Conservation (phyloP, 2,329 filamentous ascomycete species). For the Ceratocystis ficicola region DNA sequence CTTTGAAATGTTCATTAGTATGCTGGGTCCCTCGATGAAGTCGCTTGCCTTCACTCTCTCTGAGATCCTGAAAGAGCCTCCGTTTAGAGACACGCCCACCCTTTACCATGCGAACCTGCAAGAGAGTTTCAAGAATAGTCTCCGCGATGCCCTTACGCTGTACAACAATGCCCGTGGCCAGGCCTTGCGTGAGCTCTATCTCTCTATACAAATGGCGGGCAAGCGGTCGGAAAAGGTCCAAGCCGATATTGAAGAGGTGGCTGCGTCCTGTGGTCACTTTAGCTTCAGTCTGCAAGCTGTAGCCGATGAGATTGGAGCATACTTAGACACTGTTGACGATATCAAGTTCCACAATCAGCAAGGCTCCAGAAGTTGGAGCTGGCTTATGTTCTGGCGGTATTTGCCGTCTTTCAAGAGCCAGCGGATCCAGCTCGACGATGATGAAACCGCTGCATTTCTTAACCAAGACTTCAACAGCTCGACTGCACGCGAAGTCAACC, state of each 20-base stretch:
- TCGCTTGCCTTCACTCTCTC: slow-evolving; percentile 85
- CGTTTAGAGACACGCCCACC: slow-evolving; percentile 58
- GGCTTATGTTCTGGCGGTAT: slow-evolving; percentile 64
- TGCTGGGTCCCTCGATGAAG: slow-evolving; percentile 89
- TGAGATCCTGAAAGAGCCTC: slow-evolving; percentile 75
- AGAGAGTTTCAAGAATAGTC: slow-evolving; percentile 65
- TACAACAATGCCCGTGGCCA: slow-evolving; percentile 65
- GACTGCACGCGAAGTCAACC: slow-evolving; percentile 18
- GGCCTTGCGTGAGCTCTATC: slow-evolving; percentile 69
- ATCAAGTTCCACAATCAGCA: slow-evolving; percentile 32
- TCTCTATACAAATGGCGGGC: slow-evolving; percentile 59
- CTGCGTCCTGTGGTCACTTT: slow-evolving; percentile 94
- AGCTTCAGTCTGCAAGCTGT: slow-evolving; percentile 85
- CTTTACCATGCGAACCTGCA: slow-evolving; percentile 62
- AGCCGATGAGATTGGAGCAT: slow-evolving; percentile 74
- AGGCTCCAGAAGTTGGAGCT: slow-evolving; percentile 65
- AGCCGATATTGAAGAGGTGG: slow-evolving; percentile 92
- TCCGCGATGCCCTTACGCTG: slow-evolving; percentile 65
- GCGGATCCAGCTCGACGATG: slow-evolving; percentile 18
- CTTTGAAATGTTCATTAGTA: slow-evolving; percentile 77
- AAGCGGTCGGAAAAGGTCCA: slow-evolving; percentile 61
- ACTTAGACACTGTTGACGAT: slow-evolving; percentile 74
- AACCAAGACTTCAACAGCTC: slow-evolving; percentile 13
- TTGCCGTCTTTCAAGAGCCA: slow-evolving; percentile 23
- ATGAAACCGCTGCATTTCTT: slow-evolving; percentile 17